A percentile compares a stretch with the other conserved stretches of the same genome.
Conservation (phyloP, 306 rosid genomes). For the Sesbania bispinosa region DNA sequence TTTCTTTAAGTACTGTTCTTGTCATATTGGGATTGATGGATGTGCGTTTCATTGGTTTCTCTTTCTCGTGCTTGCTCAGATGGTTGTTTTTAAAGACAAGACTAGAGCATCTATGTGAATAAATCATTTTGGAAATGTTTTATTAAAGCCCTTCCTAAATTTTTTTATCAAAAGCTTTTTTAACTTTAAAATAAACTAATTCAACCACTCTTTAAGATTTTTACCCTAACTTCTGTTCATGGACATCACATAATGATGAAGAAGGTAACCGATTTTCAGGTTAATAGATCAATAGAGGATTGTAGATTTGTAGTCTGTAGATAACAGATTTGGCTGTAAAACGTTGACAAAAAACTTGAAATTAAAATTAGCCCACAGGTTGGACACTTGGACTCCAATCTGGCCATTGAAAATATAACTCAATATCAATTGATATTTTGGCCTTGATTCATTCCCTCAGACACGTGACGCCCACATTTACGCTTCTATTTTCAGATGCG, state of each 20-base stretch:
- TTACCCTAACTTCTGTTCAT: neutral
- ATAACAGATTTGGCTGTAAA: neutral
- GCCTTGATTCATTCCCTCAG: neutral
- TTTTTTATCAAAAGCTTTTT: neutral
- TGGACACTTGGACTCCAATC: neutral
- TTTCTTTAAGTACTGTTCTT: neutral
- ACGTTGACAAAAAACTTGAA: neutral
- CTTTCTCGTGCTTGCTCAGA: neutral
- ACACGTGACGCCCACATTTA: neutral
- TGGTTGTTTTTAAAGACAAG: neutral
- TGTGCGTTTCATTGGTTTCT: neutral
- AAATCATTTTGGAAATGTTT: too few species aligned
- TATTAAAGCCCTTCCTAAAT: too few species aligned
- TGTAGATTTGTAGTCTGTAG: too few species aligned
- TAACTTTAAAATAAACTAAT: neutral
- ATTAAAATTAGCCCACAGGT: neutral
- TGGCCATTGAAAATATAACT: neutral
- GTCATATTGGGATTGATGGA: constrained; percentile 4
- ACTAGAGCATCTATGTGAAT: too few species aligned
- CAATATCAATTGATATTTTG: constrained; percentile 1
- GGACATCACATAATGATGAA: neutral
- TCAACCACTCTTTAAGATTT: neutral
- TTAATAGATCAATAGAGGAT: neutral
- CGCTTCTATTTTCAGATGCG: constrained; percentile 22
- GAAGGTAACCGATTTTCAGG: neutral